Base-by-base conservation (phyloP, 139 green algal species). In the Chlorella sp. region DNA sequence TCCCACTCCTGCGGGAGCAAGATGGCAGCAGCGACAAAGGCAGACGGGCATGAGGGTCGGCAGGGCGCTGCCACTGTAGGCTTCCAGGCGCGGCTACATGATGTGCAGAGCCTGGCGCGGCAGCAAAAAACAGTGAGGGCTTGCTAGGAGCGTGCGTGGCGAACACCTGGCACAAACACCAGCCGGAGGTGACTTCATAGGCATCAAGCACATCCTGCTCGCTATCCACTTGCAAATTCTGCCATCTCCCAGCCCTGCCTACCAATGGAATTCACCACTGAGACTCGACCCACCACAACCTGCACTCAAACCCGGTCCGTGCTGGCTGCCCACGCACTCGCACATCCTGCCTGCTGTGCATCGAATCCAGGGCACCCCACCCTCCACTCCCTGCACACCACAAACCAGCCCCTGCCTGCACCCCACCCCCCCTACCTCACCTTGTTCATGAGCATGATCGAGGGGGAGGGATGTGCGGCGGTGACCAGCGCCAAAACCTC, bases 401-500 rank as follows among this genome's bases (percentile, higher is more conserved):
- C 73, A 32, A 79, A 21, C 73, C 71, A n/a, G n/a, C n/a, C 9
- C 36, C 76, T 14, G 36, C 36, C 76, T 18, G 19, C 77, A 0
- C 21, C 22, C 18, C 2, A 24, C 77, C 37, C 21, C 30, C 0
- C 30, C 30, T 73, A 80, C 12, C 30, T 26, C 36, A 75, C 81
- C 81, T 88, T 84, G 73, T 93, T 98, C 95, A 99, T 97, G 15
- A 98, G 86, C 81, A 98, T 90, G 81, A 57, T 5, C 48, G 48
- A 57, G 48, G 48, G 48, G 48, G 48, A 99, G 88, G 60, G 93
- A 90, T 39, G 92, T 93, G 12, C 26, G 61, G 22, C 85, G 57
- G 93, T 96, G n/a, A 97, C 87, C 3, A 97, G 39, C 0, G 85
- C 95, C 57, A 98, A 83, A 64, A 96, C 78, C 88, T 98, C 95